Evolutionary conservation across 1,139 yeast species (phyloP), one percentile per base, ranked within the genome.

Genomic region (Suhomyces choctaworum): DNA sequence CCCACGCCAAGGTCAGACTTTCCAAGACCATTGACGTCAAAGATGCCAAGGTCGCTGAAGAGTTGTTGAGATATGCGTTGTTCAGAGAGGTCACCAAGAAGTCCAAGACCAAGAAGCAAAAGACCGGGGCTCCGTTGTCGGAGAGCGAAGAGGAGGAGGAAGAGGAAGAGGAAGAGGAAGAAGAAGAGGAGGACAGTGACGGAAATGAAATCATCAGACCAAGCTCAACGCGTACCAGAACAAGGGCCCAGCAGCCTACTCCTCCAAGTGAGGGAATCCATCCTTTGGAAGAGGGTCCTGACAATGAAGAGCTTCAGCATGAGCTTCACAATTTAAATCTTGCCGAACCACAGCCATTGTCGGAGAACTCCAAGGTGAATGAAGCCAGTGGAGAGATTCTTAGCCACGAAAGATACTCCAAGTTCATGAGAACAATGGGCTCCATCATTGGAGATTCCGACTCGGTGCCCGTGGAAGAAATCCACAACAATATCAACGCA

Each of bases 1-100:
- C 98, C 0, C 99, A 92, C 61, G 98, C 99, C 15, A 92, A 92
- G 58, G 88, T 92, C 10, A 73, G 98, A 51, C 70, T 92, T 36
- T 84, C 96, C 16, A 77, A 77, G 48, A 71, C 78, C 3, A 82
- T 92, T 14, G 88, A 83, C 25, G 76, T 76, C 20, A 73, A 73
- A 45, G 99, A 92, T 62, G 96, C 97, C 2, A 69, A 74, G 45
- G 82, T 86, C 27, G 98, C 99, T 3, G 94, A 88, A 48, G 85
- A 83, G 49, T 62, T 94, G 51, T 69, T 92, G 48, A 74, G 95
- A 53, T 92, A 77, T 59, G 94, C 98, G 1, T 67, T 94, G 47
- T 85, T 90, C 70, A 84, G 83, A 55, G 95, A 87, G 56, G 78
- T 81, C 5, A 63, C 76, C 26, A 67, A 62, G 46, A 66, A 62